Evolutionary conservation across 768 basidiomycete genomes (phyloP), one percentile per base, ranked within the genome.

Genomic region (Mycena alexandri): DNA sequence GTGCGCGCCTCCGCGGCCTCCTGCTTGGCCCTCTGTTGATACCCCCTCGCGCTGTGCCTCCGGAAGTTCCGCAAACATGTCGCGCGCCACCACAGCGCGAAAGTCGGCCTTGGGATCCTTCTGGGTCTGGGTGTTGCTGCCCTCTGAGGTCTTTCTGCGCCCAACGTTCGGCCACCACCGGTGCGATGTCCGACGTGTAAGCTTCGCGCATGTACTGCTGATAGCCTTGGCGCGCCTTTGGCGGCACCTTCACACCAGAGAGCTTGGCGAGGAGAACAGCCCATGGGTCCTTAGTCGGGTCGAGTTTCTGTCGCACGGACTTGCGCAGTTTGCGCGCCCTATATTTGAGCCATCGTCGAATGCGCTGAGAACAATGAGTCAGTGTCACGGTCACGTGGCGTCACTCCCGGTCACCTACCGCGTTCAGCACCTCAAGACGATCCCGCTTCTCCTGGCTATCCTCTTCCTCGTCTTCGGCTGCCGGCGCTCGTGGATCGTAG

Each of bases 171-270:
- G 19, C 25, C 11, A 65, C 56, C 7, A 17, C 19, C 6, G 56
- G 48, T 16, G 56, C 64, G 34, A 58, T 44, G n/a, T 52, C 36
- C 42, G 5, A 8, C 3, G 17, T 3, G 25, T 56, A 65, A 24
- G 33, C 48, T 29, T 65, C 63, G 47, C 36, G 38, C 61, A 62
- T 62, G 34, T 6, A 36, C 47, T 71, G 72, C 24, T 68, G 69
- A 22, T 73, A 71, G 51, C 62, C 64, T 22, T 55, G 53, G 19
- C 53, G 21, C 12, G 54, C 56, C 21, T 56, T 55, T 2, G 24
- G 53, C 29, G 64, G 64, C 13, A 43, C 46, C 25, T 46, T 22
- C n/a, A 51, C 16, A 21, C 64, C 64, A 21, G 44, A 48, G 13
- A 50, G 47, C 22, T 65, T 65, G 3, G 44, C 64, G 9, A 56